phyloP scores from a whole-genome alignment of 306 rosid species.

The Quercus variabilis region DNA sequence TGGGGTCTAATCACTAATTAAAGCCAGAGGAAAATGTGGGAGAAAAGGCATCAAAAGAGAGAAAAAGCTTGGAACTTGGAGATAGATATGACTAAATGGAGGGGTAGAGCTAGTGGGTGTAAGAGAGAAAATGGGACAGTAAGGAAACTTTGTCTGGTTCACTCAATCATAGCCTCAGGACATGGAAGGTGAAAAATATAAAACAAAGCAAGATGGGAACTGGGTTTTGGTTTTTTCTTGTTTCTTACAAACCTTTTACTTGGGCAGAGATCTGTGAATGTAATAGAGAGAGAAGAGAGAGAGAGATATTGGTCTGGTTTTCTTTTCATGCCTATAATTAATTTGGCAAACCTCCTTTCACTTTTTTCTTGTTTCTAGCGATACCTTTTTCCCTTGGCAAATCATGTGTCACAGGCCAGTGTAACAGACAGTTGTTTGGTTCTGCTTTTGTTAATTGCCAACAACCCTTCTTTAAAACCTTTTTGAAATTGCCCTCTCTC shows the following conservation, averaged over 20 bases:
- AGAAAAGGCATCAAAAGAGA: slow-evolving; percentile 5
- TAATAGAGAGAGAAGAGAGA: slow-evolving; percentile 8
- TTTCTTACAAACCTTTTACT: slow-evolving; percentile 29
- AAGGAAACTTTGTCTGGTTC: slow-evolving; percentile 55
- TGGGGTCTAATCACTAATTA: slow-evolving; percentile 9
- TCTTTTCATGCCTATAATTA: slow-evolving; percentile 37
- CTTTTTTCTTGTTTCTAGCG: slow-evolving; percentile 38
- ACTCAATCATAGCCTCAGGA: slow-evolving; percentile 45
- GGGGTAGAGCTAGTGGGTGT: slow-evolving; percentile 20
- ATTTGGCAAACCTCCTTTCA: slow-evolving; percentile 32
- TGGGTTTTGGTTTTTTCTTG: slow-evolving; percentile 25
- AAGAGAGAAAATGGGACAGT: slow-evolving; percentile 19
- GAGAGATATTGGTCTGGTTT: slow-evolving; percentile 17
- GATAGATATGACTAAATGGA: slow-evolving; percentile 25
- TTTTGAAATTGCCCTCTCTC: not conserved
- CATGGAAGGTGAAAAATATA: slow-evolving; percentile 39
- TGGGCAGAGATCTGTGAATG: slow-evolving; percentile 34
- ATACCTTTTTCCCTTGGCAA: slow-evolving; percentile 53
- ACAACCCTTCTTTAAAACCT: slow-evolving; percentile 23
- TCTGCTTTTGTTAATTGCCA: slow-evolving; percentile 37
- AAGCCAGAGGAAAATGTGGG: not conserved
- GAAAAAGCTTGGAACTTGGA: slow-evolving; percentile 44
- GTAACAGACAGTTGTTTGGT: slow-evolving; percentile 37
- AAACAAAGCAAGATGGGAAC: not conserved
- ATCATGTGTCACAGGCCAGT: slow-evolving; percentile 59